phyloP scores from a whole-genome alignment of 495 filamentous ascomycete genomes.

The Neurospora sp. region DNA sequence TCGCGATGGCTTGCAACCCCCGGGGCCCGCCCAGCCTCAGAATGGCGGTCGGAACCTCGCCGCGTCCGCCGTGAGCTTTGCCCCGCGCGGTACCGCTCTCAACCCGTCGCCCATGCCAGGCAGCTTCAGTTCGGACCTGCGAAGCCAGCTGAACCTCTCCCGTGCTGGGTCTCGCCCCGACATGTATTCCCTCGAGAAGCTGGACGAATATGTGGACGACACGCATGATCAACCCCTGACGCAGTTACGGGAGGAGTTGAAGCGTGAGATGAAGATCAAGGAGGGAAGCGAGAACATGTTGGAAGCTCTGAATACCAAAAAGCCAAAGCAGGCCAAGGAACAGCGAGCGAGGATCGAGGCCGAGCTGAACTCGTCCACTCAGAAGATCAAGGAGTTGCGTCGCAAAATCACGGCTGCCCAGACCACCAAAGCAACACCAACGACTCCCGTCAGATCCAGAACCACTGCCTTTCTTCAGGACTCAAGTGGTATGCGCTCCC shows the following conservation, averaged over 20 bases:
- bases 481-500: conserved; percentile 54
- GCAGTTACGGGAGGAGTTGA: conserved; percentile 68
- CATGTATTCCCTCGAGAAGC: conserved; percentile 47
- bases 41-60: conserved; percentile 42
- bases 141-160: conserved; percentile 59
- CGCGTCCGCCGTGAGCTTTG: conserved; percentile 50
- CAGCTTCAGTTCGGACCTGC: conserved; percentile 86
- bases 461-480: conserved; percentile 51
- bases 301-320: conserved; percentile 89
- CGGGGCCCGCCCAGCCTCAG: conserved; percentile 12
- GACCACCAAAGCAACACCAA: conserved; percentile 51
- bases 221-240: conserved; percentile 63
- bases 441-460: conserved; percentile 57
- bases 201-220: conserved; percentile 53
- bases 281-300: conserved; percentile 94
- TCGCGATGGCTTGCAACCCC: conserved; percentile 44
- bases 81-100: conserved; percentile 52
- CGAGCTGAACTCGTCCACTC: conserved; percentile 84
- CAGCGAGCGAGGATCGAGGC: conserved; percentile 80
- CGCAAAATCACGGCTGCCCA: conserved; percentile 64
- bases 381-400: conserved; percentile 74
- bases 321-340: conserved; percentile 88
- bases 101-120: conserved; percentile 67
- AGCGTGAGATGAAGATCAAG: conserved; percentile 94
- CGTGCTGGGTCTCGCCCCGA: conserved; percentile 62